Conservation (phyloP, 2,329 filamentous ascomycete species). For the Ophiostoma ips region DNA sequence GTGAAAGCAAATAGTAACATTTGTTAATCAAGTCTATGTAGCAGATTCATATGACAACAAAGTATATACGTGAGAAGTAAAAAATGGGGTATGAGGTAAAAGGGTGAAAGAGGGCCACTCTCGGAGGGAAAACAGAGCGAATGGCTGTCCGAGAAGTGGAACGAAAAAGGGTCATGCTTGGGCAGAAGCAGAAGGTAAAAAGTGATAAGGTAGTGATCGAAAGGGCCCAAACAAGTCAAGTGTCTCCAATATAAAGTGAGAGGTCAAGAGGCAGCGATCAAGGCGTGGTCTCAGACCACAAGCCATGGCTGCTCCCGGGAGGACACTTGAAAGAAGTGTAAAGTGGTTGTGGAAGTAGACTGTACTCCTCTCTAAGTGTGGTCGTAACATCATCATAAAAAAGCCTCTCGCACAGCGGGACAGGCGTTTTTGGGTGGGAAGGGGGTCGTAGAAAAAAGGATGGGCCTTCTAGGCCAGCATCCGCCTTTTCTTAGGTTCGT, state of each 20-base stretch:
- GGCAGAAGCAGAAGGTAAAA: neutral
- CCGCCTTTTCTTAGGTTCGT: too few relatives aligned
- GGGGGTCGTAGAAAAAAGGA: too few relatives aligned
- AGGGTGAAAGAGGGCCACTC: neutral
- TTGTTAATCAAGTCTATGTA: neutral
- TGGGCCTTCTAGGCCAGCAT: neutral
- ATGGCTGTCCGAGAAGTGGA: neutral
- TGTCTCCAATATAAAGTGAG: neutral
- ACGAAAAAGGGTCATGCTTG: neutral
- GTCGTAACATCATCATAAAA: conserved; percentile 3
- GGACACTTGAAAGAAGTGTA: neutral
- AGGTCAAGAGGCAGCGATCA: neutral
- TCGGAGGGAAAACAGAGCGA: neutral
- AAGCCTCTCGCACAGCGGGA: conserved; percentile 7
- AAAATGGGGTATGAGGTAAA: neutral
- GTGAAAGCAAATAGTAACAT: neutral
- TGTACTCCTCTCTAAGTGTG: neutral
- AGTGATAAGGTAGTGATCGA: neutral
- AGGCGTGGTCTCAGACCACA: conserved; percentile 5
- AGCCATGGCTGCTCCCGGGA: neutral
- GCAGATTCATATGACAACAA: neutral
- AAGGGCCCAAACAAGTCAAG: neutral
- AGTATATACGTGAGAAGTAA: neutral
- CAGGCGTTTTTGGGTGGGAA: neutral
- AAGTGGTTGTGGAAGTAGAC: neutral